Evolutionary conservation across 257 asterid genomes (phyloP), one percentile per base, ranked within the genome.

Genomic region (Fraxinus excelsior): DNA sequence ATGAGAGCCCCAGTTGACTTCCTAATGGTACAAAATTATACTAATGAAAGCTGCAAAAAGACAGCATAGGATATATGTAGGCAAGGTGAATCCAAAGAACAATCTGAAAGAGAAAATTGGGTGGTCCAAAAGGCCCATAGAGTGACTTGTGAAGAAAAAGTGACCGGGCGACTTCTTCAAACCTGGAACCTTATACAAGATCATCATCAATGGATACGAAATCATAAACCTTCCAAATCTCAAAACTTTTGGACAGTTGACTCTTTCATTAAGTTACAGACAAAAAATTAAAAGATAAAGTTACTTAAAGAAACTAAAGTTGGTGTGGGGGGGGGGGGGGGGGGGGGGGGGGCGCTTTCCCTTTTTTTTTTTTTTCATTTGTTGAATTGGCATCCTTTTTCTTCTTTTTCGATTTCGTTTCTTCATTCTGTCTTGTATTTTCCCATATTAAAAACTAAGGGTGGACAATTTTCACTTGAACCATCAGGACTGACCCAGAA

Each of bases 51-150:
- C 74, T 58, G 78, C 73, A 74, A 80, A 44, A 76, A 73, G 81
- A 83, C 86, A 80, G 71, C 3, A 4, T 8, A 1, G 42, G 42
- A 8, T 37, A 73, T 8, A 58, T 66, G 23, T 25, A 82, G 78
- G 32, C 77, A 77, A 73, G 68, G 71, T 60, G 60, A 79, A 84
- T 67, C 76, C 31, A 42, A 34, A 51, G 66, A 69, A 69, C 73
- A 74, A 74, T 49, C 70, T 60, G 79, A 76, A 81, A 78, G 76
- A 65, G 19, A 71, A 37, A 68, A 70, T 53, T 34, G 35, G 13
- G 89, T 86, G 91, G 91, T 86, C 91, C 91, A 82, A 40, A 72
- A 74, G 74, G 38, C 74, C 80, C 83, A 83, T 70, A 78, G 71
- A 28, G 78, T 71, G 77, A 84, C 58, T 16, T 51, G 62, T 82